These are phyloP conservation scores for Rubia yunnanensis DNA, from an alignment of 257 asterid species.

Conservation along the genomic window DNA sequence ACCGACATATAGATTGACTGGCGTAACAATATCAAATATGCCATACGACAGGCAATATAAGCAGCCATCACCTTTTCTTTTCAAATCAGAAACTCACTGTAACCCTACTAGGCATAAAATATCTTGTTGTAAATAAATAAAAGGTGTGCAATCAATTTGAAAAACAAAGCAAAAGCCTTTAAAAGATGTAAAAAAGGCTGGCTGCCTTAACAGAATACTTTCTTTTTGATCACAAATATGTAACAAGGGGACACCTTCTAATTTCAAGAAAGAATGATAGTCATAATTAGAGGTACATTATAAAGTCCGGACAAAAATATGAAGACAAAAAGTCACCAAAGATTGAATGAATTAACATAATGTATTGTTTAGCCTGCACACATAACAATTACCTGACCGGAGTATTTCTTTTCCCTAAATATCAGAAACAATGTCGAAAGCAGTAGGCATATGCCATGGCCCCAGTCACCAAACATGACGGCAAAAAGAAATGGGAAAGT, in stretches of 20 bases:
- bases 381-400: constrained; percentile 61
- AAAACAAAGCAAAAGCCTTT: neutral
- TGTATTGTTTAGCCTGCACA: neutral
- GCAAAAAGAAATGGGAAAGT: constrained; percentile 99
- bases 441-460: constrained; percentile 96
- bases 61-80: neutral
- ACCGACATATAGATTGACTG: neutral
- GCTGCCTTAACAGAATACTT: neutral
- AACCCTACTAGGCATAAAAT: neutral
- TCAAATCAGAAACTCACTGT: neutral
- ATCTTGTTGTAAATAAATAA: neutral
- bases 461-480: constrained; percentile 99
- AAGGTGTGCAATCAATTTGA: neutral
- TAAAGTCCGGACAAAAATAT: neutral
- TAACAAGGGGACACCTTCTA: neutral
- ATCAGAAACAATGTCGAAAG: constrained; percentile 62
- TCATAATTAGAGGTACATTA: neutral
- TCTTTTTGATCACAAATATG: neutral
- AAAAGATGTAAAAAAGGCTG: neutral
- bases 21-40: neutral
- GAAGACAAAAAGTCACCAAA: neutral
- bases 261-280: neutral
- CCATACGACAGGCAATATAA: neutral
- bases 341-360: neutral
- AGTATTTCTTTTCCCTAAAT: constrained; percentile 61